Evolutionary conservation across 2,329 filamentous ascomycete species (phyloP).

Genomic region (Didymella pomorum): DNA sequence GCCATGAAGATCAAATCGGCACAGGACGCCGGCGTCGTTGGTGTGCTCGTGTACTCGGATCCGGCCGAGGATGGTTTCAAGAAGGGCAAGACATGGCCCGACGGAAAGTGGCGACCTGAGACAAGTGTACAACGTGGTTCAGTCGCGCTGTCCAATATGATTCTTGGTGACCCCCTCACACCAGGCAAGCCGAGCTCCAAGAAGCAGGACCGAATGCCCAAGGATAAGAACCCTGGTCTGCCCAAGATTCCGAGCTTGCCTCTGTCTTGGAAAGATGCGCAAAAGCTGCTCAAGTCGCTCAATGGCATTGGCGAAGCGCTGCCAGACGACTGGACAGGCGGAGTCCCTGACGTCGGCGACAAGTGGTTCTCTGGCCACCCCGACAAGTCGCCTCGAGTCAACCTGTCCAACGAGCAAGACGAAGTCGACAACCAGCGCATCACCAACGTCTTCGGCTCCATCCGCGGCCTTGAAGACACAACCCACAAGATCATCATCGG

Average conservation of each 20-base stretch:
- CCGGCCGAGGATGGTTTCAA: slow-evolving; percentile 83
- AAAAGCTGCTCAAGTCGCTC: slow-evolving; percentile 77
- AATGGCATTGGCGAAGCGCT: slow-evolving; percentile 76
- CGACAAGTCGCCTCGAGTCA: slow-evolving; percentile 74
- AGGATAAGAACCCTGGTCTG: slow-evolving; percentile 75
- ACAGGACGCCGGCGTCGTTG: slow-evolving; percentile 82
- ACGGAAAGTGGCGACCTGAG: slow-evolving; percentile 79
- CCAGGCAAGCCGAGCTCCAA: slow-evolving; percentile 82
- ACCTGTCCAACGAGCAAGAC: slow-evolving; percentile 86
- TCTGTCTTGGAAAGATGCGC: slow-evolving; percentile 87
- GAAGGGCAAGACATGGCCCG: slow-evolving; percentile 75
- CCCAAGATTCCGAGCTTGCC: slow-evolving; percentile 89
- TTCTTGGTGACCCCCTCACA: slow-evolving; percentile 89
- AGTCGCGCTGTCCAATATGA: slow-evolving; percentile 81
- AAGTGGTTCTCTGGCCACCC: slow-evolving; percentile 87
- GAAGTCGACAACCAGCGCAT: slow-evolving; percentile 83
- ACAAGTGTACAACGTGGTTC: slow-evolving; percentile 84
- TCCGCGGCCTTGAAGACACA: slow-evolving; percentile 82
- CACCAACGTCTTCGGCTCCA: slow-evolving; percentile 88
- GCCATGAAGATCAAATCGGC: slow-evolving; percentile 90
- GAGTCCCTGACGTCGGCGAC: slow-evolving; percentile 71
- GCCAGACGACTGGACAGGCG: slow-evolving; percentile 76
- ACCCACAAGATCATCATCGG: slow-evolving; percentile 88
- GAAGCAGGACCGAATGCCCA: slow-evolving; percentile 70
- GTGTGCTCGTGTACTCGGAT: slow-evolving; percentile 92